phyloP scores from a whole-genome alignment of 352 stramenopile genomes.

The Pythium oligandrum region DNA sequence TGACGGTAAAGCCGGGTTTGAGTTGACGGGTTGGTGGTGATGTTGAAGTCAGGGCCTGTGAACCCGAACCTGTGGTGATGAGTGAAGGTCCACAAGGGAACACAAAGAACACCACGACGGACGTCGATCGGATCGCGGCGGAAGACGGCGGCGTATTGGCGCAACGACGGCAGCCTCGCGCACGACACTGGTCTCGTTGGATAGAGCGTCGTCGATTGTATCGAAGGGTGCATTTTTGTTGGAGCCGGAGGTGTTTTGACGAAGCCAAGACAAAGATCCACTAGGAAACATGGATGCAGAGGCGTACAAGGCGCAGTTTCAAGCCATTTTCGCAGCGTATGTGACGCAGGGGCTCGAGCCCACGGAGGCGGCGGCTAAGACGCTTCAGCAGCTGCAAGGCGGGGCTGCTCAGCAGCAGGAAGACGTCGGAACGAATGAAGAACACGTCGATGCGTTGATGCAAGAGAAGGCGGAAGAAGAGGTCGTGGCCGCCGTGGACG shows the following conservation, averaged over 20 bases:
- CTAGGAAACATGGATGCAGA: conserved; percentile 13
- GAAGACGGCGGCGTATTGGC: too few relatives aligned
- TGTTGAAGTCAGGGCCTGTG: conserved; percentile 16
- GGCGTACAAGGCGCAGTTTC: conserved; percentile 35
- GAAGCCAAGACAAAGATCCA: too few relatives aligned
- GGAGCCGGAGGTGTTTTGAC: too few relatives aligned
- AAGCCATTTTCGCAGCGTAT: conserved; percentile 39
- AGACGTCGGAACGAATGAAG: not conserved
- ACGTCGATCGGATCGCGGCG: too few relatives aligned
- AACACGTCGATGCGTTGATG: not conserved
- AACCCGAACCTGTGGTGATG: too few relatives aligned
- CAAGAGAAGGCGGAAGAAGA: too few relatives aligned
- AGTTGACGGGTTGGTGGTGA: conserved; percentile 10
- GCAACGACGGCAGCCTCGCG: too few relatives aligned
- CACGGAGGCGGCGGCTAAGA: conserved; percentile 53
- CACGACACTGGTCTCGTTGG: too few relatives aligned
- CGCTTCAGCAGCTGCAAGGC: conserved; percentile 45
- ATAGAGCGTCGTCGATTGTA: too few relatives aligned
- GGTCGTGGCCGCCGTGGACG: not conserved
- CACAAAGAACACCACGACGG: not conserved
- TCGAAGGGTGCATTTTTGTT: too few relatives aligned
- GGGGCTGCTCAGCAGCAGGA: not conserved
- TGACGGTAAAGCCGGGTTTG: conserved; percentile 5
- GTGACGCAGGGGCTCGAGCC: conserved; percentile 45
- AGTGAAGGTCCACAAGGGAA: not conserved